Evolutionary conservation across 176 grass and related monocot genomes (phyloP), one percentile per base, ranked within the genome.

Genomic region (Triticum turgidum): DNA sequence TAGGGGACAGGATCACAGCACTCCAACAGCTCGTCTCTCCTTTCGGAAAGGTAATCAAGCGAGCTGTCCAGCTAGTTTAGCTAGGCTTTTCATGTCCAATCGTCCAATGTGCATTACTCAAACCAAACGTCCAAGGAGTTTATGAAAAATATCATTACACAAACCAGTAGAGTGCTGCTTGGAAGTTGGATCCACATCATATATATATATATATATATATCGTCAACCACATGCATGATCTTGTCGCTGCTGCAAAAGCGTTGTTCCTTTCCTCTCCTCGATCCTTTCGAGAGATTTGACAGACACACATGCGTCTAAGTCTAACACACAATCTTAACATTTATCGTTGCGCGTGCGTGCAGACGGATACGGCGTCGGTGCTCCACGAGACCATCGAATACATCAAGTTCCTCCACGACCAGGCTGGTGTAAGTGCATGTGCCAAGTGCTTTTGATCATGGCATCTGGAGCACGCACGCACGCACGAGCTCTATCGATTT

Each of bases 361-460:
- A 99, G 97, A 99, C 97, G 18, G 97, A 99, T 87, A 99, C 97
- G 18, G 97, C 97, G 88, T 99, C 97, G 69, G 97, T 99, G 91
- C 94, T 99, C 80, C 94, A 96, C 69, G 97, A 99, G 89, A 93
- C 97, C 73, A 94, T 99, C 69, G 97, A 97, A 71, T 99, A 99
- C 94, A 99, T 99, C 85, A 99, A 90, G 91, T 99, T 93, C 80
- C 97, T 99, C 87, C 97, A 99, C 85, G 94, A 97, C 85, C 94
- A 99, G 89, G 94, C 93, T 83, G 80, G 85, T 88, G 97, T 99
- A 90, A 94, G 97, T 92, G 39, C 72, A 75, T 74, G 45, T 72
- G 29, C 44, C 69, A 45, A 87, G 69, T 35, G 62, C 51, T 73
- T 88, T 91, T 85, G 77, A 91, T 91, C 13, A 88, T 88, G 68